A percentile compares a stretch with the other conserved stretches of the same genome.
These are phyloP conservation scores for Globisporangium ultimum DNA, from an alignment of 352 stramenopile genomes.

Conservation along the genomic window DNA sequence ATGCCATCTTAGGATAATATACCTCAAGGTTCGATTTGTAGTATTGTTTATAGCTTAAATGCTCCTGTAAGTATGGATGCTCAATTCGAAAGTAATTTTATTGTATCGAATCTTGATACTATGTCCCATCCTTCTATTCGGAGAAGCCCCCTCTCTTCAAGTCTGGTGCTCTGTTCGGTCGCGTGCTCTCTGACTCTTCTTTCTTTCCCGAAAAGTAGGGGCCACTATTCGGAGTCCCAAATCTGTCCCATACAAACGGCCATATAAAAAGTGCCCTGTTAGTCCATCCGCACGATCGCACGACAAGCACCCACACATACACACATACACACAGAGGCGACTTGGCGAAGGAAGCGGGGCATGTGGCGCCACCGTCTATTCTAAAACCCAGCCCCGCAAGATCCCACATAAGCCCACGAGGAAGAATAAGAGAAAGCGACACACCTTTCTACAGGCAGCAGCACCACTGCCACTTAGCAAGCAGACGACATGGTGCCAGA, in stretches of 20 bases:
- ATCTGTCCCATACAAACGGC: slow-evolving; percentile 6
- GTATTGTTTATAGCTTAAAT: too few species aligned
- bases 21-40: too few species aligned
- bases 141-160: slow-evolving; percentile 3
- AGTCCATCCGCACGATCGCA: background rate
- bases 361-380: slow-evolving; percentile 1
- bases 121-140: slow-evolving; percentile 2
- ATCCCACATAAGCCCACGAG: background rate
- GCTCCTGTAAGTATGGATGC: too few species aligned
- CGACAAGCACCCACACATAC: background rate
- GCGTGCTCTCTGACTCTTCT: slow-evolving; percentile 7
- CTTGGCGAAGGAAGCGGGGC: slow-evolving; percentile 3
- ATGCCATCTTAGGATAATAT: too few species aligned
- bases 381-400: slow-evolving; percentile 5
- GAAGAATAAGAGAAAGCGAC: background rate
- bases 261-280: background rate
- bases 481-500: slow-evolving; percentile 14
- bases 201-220: slow-evolving; percentile 1
- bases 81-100: too few species aligned
- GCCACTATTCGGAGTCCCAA: background rate
- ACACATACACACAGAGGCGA: slow-evolving; percentile 4
- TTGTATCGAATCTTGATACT: too few species aligned
- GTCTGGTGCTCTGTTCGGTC: slow-evolving; percentile 6
- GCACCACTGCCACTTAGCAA: background rate
- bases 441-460: background rate